Evolutionary conservation across 257 asterid genomes (phyloP), one percentile per base, ranked within the genome.

Genomic region (Ilex asprella): DNA sequence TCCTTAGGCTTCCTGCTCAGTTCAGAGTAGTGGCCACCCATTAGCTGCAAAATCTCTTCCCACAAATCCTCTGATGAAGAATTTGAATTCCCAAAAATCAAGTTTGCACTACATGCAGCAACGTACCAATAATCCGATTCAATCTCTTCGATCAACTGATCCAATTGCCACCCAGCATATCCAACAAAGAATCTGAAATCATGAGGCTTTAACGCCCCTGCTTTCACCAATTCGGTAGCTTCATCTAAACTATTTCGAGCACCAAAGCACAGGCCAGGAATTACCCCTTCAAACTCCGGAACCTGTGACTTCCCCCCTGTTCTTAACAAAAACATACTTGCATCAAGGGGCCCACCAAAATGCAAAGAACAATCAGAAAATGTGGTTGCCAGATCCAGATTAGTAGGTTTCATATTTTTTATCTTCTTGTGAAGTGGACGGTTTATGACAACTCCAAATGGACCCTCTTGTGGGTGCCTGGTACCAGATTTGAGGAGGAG

Each of bases 311-410:
- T 65, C n/a, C 81, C 95, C n/a, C 57, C 80, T 53, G 78, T 69
- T 75, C 86, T 77, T 68, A 89, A 61, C 74, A 92, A 56, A 60
- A 87, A 86, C 88, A 87, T 89, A 67, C 94, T 89, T 7, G 96
- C 96, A 43, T 85, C 96, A 30, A 92, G 99, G 70, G 99, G 99
- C 2, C 99, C 99, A 16, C 97, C 99, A 60, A 83, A 89, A 74
- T 92, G 84, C 85, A 92, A 69, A 70, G 88, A 73, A 60, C 94
- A 92, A 43, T 92, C 89, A 0, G 94, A 73, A 62, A 86, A 92
- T 7, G 99, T 92, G 12, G 91, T 89, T 43, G 93, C 91, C 63
- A 89, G 74, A 70, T 85, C 91, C 2, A 65, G 69, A 75, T 83
- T 86, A 31, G 83, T 75, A 56, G 96, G 91, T 67, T 82, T 86